phyloP scores from a whole-genome alignment of 768 basidiomycete genomes.

The Amanita jacksonii region DNA sequence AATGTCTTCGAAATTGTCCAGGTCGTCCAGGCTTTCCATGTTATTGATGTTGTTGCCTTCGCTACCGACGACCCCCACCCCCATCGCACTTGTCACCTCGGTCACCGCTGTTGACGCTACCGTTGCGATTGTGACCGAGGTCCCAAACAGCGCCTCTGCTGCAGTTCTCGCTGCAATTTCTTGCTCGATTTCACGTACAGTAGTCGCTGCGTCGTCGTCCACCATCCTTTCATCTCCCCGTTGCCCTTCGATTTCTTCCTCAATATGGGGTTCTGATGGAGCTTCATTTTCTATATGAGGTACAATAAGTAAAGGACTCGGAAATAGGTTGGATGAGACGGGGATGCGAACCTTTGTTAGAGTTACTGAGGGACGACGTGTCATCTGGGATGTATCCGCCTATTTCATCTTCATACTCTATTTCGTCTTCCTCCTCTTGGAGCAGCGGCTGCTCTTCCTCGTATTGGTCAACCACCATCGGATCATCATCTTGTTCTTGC shows the following conservation, averaged over 20 bases:
- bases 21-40: too few species aligned
- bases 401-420: conserved; percentile 10
- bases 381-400: conserved; percentile 9
- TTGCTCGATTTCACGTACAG: not conserved
- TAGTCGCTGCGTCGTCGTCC: not conserved
- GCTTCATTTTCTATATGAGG: conserved; percentile 4
- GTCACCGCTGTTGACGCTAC: too few species aligned
- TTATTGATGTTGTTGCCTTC: not conserved
- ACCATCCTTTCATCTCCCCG: not conserved
- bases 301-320: not conserved
- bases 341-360: conserved; percentile 6
- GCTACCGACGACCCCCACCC: not conserved
- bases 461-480: too few species aligned
- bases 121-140: too few species aligned
- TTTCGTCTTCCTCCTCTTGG: not conserved
- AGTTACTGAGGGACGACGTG: conserved; percentile 3
- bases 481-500: not conserved
- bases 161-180: not conserved
- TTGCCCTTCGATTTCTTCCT: too few species aligned
- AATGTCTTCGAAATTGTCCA: too few species aligned
- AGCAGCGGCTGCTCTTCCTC: too few species aligned
- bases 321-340: not conserved
- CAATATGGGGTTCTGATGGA: too few species aligned
- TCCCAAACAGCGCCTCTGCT: conserved; percentile 3
- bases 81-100: too few species aligned